Base-by-base conservation (phyloP, 2,329 filamentous ascomycete genomes). In the Diplodia scrobiculata region DNA sequence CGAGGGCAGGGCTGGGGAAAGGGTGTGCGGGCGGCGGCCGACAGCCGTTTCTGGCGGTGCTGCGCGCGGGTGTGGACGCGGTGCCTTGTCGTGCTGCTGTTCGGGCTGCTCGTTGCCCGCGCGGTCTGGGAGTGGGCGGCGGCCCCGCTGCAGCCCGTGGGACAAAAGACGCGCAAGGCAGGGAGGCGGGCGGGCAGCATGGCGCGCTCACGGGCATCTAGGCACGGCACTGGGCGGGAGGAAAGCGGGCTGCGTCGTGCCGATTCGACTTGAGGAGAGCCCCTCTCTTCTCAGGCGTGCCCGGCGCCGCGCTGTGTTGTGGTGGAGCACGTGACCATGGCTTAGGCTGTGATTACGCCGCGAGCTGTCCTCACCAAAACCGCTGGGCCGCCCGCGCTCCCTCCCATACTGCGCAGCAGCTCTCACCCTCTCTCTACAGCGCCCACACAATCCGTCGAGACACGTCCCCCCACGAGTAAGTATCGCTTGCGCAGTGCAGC, bases 381-480 rank as follows among this genome's bases (percentile, higher is more conserved):
- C 59, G 38, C 41, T 41, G 14, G 29, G 50, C 48, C 48, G 19
- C 60, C 32, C 32, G 47, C 60, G 32, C 47, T 50, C 19, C 36
- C 60, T 53, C 48, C 34, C 45, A 62, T 60, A 60, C 54, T 45
- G 58, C 45, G 58, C 58, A 48, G 58, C 58, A 32, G 58, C 58
- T 62, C 62, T 34, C 50, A 55, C 63, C 52, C 63, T 59, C 63
- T 66, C 62, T 58, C 29, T 47, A 45, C 52, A 59, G 63, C 63
- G 53, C 52, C 53, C 63, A 66, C 36, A 66, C 63, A 66, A 66
- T 58, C 53, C 63, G 51, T 55, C 51, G 38, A 54, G 36, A 65
- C 63, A 65, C 63, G 63, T 55, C 63, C 53, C 34, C 60, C 60
- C 29, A 51, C 60, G 41, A 51, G 63, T 66, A 58, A 66, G 63